Base-by-base conservation (phyloP, 345 rosid species). In the Gossypium raimondii region DNA sequence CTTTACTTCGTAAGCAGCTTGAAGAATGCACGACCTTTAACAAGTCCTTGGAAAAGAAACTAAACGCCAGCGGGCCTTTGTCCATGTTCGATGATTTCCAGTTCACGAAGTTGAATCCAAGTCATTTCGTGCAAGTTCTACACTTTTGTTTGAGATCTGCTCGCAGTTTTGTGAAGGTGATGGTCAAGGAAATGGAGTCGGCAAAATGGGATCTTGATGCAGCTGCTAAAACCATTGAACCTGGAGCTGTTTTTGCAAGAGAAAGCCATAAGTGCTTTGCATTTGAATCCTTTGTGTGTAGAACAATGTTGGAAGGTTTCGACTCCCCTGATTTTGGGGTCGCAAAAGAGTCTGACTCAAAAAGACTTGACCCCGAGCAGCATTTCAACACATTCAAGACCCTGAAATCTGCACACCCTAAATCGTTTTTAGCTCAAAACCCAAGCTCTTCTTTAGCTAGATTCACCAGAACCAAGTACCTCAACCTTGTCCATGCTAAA, bases 121-220 rank as follows among this genome's bases (percentile, higher is more conserved):
- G 82, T 12, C 87, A 90, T 55, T 93, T 90, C 18, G 86, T 82
- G 68, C 92, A 87, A 62, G 78, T 88, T 76, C 74, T 87, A 60
- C 90, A 89, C 11, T 90, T 80, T 27, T 57, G 85, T 7, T 47
- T 85, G 71, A 86, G 94, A 80, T 93, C 98, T 9, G 78, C 85
- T 22, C 74, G 88, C 4, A 83, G 77, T 82, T 91, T 95, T 70
- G 92, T 88, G 20, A 95, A 88, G 66, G 57, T 82, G 47, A 79
- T 91, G 87, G 82, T 85, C 17, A 85, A 84, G 55, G 97, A 95
- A 76, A 95, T 95, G 99, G 98, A 91, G 67, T 67, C 71, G 0
- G 96, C 98, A 0, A 77, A 51, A 1, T 95, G 99, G 99, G 93
- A 95, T 79, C 86, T 95, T 60, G 91, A 88, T 77, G 86, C 84